Base-by-base conservation (phyloP, 148 eudicot species). In the Chenopodium formosanum region DNA sequence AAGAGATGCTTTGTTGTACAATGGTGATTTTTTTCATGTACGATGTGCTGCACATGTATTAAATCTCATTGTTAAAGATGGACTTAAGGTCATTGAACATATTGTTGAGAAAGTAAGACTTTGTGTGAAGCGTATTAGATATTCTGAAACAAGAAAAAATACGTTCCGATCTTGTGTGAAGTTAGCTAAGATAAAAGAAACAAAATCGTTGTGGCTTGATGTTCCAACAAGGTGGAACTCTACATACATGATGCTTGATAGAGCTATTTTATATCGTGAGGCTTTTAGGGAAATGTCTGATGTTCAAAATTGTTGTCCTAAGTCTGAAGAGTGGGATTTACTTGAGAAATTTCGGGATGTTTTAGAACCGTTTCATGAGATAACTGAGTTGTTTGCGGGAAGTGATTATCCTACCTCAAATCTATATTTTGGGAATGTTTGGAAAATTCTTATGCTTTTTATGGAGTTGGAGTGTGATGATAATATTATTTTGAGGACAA, bases 21-120 rank as follows among this genome's bases (percentile, higher is more conserved):
- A 34, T 34, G 37, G 37, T 34, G 37, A 34, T 2, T 34, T 34
- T 34, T 34, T 34, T 34, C 37, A 34, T 34, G 64, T 60, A 7
- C 72, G 70, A 7, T 82, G 84, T 50, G 66, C 50, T 75, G 27
- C 73, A 40, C 80, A 76, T 68, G 62, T 82, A 10, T 14, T 82
- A 2, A 50, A 82, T 70, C 48, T 76, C 34, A 68, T 82, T 29
- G 80, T 76, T 62, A 65, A 84, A 77, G 84, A 81, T 20, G 84
- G 84, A 4, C 63, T 81, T 20, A 73, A 62, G 13, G 37, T 46
- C 52, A 70, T 60, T 81, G 31, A 58, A 47, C 78, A 46, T 4
- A 22, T 37, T 73, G 25, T 25, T 25, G 25, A 25, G 25, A 25
- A 25, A 25, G 25, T 25, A 25, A 25, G 25, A 25, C 25, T 25